Evolutionary conservation across 208 protist species (phyloP), one percentile per base, ranked within the genome.

Genomic region (Acanthamoeba healyi): DNA sequence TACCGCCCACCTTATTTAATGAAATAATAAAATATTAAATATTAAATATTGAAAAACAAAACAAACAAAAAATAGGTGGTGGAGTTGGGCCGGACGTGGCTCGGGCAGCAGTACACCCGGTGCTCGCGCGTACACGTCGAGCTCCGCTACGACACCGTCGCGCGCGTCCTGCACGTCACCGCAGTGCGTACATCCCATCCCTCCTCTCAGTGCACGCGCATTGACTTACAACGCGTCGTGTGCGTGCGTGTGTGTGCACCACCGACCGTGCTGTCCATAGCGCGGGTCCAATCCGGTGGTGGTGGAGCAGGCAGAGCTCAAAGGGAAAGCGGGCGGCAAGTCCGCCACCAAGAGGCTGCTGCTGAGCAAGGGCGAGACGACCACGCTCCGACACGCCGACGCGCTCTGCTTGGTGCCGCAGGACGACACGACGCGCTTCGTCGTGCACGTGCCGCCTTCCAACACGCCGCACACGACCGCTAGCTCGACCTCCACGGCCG

Each of bases 41-140:
- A n/a, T n/a, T n/a, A n/a, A n/a, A n/a, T n/a, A n/a, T n/a, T n/a
- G n/a, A n/a, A n/a, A n/a, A n/a, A n/a, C n/a, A n/a, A n/a, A n/a
- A n/a, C n/a, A n/a, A n/a, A n/a, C n/a, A n/a, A n/a, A n/a, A n/a
- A n/a, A n/a, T 54, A 79, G 70, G 70, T 79, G 70, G 70, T 79
- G 70, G 70, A 79, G 29, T 19, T 79, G 70, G 70, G 70, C 12
- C 70, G 70, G 0, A 49, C 38, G 6, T 79, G 70, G 70, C 38
- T 79, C 26, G 70, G 70, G 19, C 70, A 79, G 70, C 70, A 79
- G 36, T 79, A 79, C 36, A 44, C 70, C 7, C 36, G 70, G 19
- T 79, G 70, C 70, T 79, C 70, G 70, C 70, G 70, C 5, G 70
- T 79, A 17, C 70, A 79, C 10, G 70, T 79, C 2, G 70, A 38